Percentiles rank a stretch among this genome's conserved stretches.
Evolutionary conservation across 1,284 basidiomycete genomes (phyloP).

Genomic region (Irpex rosettiformis): DNA sequence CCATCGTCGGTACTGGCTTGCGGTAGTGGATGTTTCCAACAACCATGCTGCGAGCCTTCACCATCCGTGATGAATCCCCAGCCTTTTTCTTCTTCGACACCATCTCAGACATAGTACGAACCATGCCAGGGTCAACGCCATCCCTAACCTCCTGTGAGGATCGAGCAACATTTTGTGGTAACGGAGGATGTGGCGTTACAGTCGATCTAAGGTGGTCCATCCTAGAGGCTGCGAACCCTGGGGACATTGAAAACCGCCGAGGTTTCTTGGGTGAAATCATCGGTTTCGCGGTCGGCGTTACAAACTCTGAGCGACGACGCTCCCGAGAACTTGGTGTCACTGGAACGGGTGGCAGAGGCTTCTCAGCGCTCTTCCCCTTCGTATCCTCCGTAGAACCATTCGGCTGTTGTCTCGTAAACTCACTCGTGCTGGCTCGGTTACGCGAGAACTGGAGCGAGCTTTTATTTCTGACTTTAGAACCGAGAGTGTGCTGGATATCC

Average conservation of each 20-base stretch:
- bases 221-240: conserved; percentile 21
- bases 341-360: background rate
- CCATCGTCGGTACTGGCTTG: background rate
- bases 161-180: conserved; percentile 13
- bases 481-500: background rate
- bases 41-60: conserved; percentile 4
- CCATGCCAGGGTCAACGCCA: background rate
- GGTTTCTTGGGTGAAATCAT: conserved; percentile 8
- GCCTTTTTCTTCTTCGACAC: conserved; percentile 3
- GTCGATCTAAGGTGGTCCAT: conserved; percentile 22
- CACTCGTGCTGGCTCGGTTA: background rate
- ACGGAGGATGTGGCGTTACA: conserved; percentile 24
- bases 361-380: background rate
- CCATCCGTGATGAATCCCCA: background rate
- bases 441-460: background rate
- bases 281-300: background rate
- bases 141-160: background rate
- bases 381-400: background rate
- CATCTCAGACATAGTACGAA: background rate
- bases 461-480: background rate
- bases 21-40: background rate
- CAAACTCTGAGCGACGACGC: background rate
- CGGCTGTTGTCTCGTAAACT: background rate
- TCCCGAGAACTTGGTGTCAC: background rate
- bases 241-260: conserved; percentile 26